Base-by-base conservation (phyloP, 176 grass and related monocot genomes). In the Chloris gayana region DNA sequence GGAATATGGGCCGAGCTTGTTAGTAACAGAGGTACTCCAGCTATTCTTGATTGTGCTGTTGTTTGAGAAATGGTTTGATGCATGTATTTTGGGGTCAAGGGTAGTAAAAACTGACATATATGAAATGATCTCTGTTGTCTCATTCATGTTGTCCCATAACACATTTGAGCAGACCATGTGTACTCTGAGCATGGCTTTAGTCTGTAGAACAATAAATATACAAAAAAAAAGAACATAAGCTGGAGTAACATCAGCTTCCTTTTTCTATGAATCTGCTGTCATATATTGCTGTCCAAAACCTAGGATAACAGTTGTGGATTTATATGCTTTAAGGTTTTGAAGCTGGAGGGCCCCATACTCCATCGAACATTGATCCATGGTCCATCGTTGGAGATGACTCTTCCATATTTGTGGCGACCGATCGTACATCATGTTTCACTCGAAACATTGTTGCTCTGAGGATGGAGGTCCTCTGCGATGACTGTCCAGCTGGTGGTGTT, bases 1-100 rank as follows among this genome's bases (percentile, higher is more conserved):
- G 95, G 95, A 24, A 83, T 98, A 83, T 98, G 95, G 95, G 90
- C 95, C 24, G 95, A 98, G 70, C 88, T 98, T 75, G 95, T 98
- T 38, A 94, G 59, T 42, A 98, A 98, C 38, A 91, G 95, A 94
- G 95, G 95, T 94, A 91, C 15, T 37, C 32, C 67, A 80, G 17
- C 47, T 82, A 63, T 53, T 79, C 49, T 79, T 59, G 24, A 14
- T 67, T 79, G 18, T 38, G 14, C 39, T 9, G 6, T 42, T 25
- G 2, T 35, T 2, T 53, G 31, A 13, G 39, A 41, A 57, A 9
- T 31, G 24, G 19, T 17, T 9, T 21, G 0, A 65, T 51, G 19
- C 0, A 29, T 17, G 73, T 88, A 9, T 79, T 53, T 59, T 21
- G 18, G 21, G 5, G 31, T 21, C 2, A 21, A 66, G 1, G 7